These are phyloP conservation scores for Citrus maxima DNA, from an alignment of 345 rosid species.

Conservation along the genomic window DNA sequence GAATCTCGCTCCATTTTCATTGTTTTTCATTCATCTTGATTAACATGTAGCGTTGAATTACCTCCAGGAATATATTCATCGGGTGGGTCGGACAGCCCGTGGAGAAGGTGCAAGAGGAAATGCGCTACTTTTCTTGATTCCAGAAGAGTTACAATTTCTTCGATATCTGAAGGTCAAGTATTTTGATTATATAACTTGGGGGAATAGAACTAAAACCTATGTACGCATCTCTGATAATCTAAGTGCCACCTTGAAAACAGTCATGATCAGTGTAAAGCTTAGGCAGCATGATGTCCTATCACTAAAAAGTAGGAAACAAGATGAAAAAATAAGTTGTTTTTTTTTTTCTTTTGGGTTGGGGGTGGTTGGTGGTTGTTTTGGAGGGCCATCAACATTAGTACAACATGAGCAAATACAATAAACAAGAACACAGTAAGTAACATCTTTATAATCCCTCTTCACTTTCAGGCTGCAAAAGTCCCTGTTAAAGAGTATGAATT, in stretches of 20 bases:
- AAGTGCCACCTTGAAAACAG: not conserved
- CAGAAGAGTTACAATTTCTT: constrained; percentile 90
- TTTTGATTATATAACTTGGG: not conserved
- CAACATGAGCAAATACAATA: not conserved
- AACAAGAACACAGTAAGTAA: not conserved
- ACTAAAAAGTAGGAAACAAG: not conserved
- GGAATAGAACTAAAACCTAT: not conserved
- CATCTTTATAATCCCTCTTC: not conserved
- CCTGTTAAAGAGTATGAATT: constrained; percentile 90
- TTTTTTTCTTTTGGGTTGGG: no score
- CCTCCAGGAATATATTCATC: constrained; percentile 88
- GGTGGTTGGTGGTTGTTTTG: no score
- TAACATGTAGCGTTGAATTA: constrained; percentile 6
- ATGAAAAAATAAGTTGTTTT: no score
- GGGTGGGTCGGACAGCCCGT: constrained; percentile 99
- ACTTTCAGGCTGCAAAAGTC: constrained; percentile 75
- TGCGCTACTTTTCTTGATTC: constrained; percentile 86
- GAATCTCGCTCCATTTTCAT: not conserved
- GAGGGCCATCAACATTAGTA: not conserved
- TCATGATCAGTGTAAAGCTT: not conserved
- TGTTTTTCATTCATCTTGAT: not conserved
- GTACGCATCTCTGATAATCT: not conserved
- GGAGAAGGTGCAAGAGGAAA: constrained; percentile 98
- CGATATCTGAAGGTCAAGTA: constrained; percentile 73
- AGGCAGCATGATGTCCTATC: not conserved